Evolutionary conservation across 2,329 filamentous ascomycete genomes (phyloP).

Genomic region (Claviceps sp.): DNA sequence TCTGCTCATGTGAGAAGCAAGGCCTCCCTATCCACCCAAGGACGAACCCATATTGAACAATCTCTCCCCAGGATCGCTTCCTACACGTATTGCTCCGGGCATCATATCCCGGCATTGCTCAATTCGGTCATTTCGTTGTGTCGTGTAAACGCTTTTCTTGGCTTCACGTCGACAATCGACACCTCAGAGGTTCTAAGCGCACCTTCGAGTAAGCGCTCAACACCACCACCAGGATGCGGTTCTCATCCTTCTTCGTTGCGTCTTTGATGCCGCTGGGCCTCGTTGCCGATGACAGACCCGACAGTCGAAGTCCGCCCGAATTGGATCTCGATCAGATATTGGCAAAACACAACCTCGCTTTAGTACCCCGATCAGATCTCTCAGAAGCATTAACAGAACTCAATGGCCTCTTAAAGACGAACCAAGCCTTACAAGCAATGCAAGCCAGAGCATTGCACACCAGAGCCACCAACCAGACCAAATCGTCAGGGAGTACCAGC

Average conservation of each 20-base stretch:
- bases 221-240: slow-evolving; percentile 19
- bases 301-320: slow-evolving; percentile 17
- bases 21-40: neutral
- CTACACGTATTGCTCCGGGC: neutral
- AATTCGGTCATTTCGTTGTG: neutral
- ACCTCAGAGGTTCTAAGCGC: neutral
- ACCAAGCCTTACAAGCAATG: slow-evolving; percentile 5
- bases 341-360: slow-evolving; percentile 29
- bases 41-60: slow-evolving; percentile 3
- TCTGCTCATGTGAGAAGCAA: slow-evolving; percentile 1
- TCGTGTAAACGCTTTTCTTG: neutral
- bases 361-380: slow-evolving; percentile 31
- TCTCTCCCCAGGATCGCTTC: neutral
- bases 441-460: slow-evolving; percentile 3
- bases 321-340: slow-evolving; percentile 27
- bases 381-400: slow-evolving; percentile 31
- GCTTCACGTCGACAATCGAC: neutral
- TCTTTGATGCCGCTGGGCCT: slow-evolving; percentile 21
- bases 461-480: neutral
- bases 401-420: slow-evolving; percentile 25
- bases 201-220: neutral
- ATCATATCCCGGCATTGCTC: neutral
- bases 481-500: neutral
- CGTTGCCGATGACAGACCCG: slow-evolving; percentile 14
- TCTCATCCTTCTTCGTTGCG: slow-evolving; percentile 21